phyloP scores from a whole-genome alignment of 129 eudicot genomes.

The Oenanthe sinensis region DNA sequence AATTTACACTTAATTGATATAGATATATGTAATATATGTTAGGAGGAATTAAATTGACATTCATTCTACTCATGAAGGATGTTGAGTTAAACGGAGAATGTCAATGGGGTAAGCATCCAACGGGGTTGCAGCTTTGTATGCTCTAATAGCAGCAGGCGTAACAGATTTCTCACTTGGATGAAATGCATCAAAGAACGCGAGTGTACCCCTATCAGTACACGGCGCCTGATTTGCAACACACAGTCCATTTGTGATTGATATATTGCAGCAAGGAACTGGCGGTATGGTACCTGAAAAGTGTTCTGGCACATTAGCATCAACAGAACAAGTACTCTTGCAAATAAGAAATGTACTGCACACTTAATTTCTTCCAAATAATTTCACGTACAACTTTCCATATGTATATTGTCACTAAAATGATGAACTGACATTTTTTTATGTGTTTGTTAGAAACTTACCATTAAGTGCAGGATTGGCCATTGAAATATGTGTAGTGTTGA shows the following conservation, averaged over 20 bases:
- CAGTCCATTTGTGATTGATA: not conserved
- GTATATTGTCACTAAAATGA: no score
- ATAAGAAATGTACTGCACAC: no score
- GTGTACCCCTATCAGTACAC: not conserved
- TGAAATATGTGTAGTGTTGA: constrained; percentile 2
- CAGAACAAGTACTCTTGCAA: not conserved
- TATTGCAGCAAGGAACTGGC: not conserved
- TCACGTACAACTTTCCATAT: no score
- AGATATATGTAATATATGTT: not conserved
- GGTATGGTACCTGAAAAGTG: not conserved
- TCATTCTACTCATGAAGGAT: not conserved
- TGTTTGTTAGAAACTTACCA: not conserved
- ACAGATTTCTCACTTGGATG: constrained; percentile 2
- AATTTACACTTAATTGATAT: no score
- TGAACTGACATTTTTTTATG: not conserved
- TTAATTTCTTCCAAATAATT: not conserved
- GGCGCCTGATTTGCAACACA: not conserved
- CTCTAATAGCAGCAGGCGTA: not conserved
- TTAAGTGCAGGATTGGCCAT: not conserved
- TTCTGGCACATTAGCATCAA: not conserved
- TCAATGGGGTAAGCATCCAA: constrained; percentile 6
- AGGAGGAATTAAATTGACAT: not conserved
- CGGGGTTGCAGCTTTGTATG: not conserved
- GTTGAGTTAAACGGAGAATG: not conserved
- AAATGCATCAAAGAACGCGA: not conserved